Evolutionary conservation across 257 asterid species (phyloP), one percentile per base, ranked within the genome.

Genomic region (Ballota nigra): DNA sequence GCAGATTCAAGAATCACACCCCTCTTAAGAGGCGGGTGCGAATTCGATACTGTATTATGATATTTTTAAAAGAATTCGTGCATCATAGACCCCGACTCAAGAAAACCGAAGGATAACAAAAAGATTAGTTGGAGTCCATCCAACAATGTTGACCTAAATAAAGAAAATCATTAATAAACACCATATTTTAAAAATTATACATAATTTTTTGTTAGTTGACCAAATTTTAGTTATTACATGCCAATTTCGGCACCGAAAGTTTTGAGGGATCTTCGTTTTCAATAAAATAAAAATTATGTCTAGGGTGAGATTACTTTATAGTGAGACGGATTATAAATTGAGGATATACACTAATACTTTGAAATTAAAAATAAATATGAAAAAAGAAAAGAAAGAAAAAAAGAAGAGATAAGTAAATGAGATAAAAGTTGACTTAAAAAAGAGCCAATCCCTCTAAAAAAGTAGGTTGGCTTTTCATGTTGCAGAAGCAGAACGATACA

Each of bases 141-240:
- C 33, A 23, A 56, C n/a, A 41, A 11, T 41, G 49, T 11, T 41
- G 16, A 41, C 49, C 49, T 15, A 29, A 59, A 15, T 9, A 59
- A n/a, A 38, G 13, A 16, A 22, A 63, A 20, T 22, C 19, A 36
- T 11, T 40, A 19, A 11, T 40, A 22, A 12, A 4, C 2, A 20
- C 4, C 6, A 20, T 12, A 11, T 15, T 34, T 62, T 34, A 26
- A 28, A 28, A 47, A 66, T n/a, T 16, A 19, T 29, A 38, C 10
- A 16, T 11, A 45, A 26, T 28, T 41, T 26, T 28, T 45, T 33
- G 29, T 66, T 65, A 19, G 67, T 63, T 52, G 34, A 24, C 77
- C 71, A 33, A 57, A n/a, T 66, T 52, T 33, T 63, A 20, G 40
- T 18, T 61, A 18, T 26, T 29, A 3, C 76, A 71, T 63, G 41